Evolutionary conservation across 164 flowering plant genomes (phyloP), one percentile per base, ranked within the genome.

Genomic region (Kingdonia uniflora): DNA sequence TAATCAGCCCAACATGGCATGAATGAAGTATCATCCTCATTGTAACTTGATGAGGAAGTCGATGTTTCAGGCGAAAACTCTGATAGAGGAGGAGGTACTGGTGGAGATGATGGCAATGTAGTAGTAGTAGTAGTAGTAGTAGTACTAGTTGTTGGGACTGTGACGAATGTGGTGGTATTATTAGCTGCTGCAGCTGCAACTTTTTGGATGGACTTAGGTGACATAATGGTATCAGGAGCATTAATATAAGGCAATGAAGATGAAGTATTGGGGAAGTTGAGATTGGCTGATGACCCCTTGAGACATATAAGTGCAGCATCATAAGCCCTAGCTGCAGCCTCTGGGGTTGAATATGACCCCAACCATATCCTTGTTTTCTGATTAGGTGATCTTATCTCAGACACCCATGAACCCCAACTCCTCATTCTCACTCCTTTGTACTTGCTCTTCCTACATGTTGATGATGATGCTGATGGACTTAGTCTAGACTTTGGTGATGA

Each of bases 331-430:
- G 97, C 97, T 6, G 97, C 97, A 6, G 95, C 97, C 52, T 90
- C 97, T 3, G 97, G 59, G 1, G 94, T 86, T 0, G 97, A 80
- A 49, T 90, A 84, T 1, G 97, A 90, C 23, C 97, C 97, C 19
- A 90, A 64, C 97, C 97, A 90, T 13, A 90, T 90, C 58, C 97
- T 77, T 50, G 95, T 79, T 46, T 87, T 87, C 20, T 85, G 97
- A 60, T 80, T 80, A 14, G 95, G 97, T 11, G 97, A 95, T 54
- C 97, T 79, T 13, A 90, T 85, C 56, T 90, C 95, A 10, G 95
- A 84, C 2, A 90, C 97, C 82, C 84, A 90, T 60, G 97, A 90
- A 0, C 97, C 97, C 97, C 97, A 90, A 55, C 95, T 90, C 55
- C 97, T 85, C 97, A 90, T 90, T 64, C 95, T 80, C 44, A 87